These are phyloP conservation scores for Acanthamoeba healyi DNA, from an alignment of 208 protist species.

Conservation along the genomic window DNA sequence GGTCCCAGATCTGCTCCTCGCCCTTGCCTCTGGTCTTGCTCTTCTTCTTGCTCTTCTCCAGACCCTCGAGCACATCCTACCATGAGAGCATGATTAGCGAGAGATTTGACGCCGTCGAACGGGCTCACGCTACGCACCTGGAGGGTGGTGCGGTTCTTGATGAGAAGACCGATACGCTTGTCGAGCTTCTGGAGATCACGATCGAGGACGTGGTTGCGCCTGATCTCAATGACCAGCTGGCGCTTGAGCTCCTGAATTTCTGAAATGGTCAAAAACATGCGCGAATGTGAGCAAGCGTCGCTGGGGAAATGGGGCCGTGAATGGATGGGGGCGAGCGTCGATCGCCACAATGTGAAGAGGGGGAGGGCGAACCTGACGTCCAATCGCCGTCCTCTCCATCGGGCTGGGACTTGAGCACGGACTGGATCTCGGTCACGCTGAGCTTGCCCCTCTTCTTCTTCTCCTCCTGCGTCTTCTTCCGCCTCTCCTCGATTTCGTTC, in stretches of 20 bases:
- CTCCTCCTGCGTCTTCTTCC: conserved; percentile 59
- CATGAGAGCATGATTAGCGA: background rate
- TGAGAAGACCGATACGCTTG: conserved; percentile 89
- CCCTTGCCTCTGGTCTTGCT: conserved; percentile 30
- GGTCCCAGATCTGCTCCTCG: conserved; percentile 77
- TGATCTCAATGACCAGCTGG: conserved; percentile 87
- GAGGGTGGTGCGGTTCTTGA: conserved; percentile 88
- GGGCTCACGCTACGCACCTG: conserved; percentile 73
- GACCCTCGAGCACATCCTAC: conserved; percentile 71
- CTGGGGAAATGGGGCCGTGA: background rate
- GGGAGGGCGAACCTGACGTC: conserved; percentile 80
- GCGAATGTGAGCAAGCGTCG: background rate
- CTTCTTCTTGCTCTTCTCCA: conserved; percentile 72
- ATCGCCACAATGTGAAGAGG: background rate
- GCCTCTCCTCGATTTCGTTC: conserved; percentile 75
- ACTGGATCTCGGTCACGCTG: conserved; percentile 82
- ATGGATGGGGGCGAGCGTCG: conserved; percentile 1
- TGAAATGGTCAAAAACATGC: conserved; percentile 50
- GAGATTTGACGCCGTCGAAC: background rate
- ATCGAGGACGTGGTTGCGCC: conserved; percentile 86
- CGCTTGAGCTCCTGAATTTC: conserved; percentile 88
- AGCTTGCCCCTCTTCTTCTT: conserved; percentile 78
- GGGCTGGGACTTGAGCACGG: conserved; percentile 78
- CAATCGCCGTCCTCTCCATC: conserved; percentile 82
- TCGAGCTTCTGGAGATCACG: conserved; percentile 88